Evolutionary conservation across 257 asterid genomes (phyloP), one percentile per base, ranked within the genome.

Genomic region (Fraxinus cuspidata): DNA sequence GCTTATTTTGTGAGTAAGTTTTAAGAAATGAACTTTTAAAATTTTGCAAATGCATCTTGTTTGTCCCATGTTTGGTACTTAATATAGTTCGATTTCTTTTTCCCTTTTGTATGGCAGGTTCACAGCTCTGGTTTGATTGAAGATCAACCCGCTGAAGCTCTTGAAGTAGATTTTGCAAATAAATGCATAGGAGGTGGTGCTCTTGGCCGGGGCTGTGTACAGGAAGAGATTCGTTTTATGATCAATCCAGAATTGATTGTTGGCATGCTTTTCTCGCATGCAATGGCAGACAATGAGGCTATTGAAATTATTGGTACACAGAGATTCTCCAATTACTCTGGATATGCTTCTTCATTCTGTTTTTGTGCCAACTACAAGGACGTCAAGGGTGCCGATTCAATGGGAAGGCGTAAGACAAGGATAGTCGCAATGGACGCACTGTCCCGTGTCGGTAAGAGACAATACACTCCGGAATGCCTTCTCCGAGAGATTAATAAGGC

Each of bases 211-310:
- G 99, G 99, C 70, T 92, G 97, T 84, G 92, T 94, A 58, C 99
- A 94, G 90, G 99, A 92, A 84, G 99, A 94, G 87, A 94, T 94
- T 53, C 96, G 97, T 75, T 93, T 92, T 88, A 89, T 94, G 99
- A 90, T 94, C 86, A 92, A 90, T 78, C 97, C 97, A 32, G 99
- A 94, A 88, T 75, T 94, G 80, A 89, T 91, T 40, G 74, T 80
- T 74, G 88, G 96, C 86, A 89, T 85, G 89, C 92, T 94, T 80
- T 92, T 94, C 89, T 65, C 90, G 80, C 88, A 97, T 67, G 74
- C 87, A 66, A 92, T 95, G 97, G 92, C 89, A 67, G 90, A 87
- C 73, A 95, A 95, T 73, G 98, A 95, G 84, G 91, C 99, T 28
- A 87, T 95, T 70, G 99, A 95, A 90, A 89, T 95, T 65, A 84